Conservation (phyloP, 768 basidiomycete genomes). For the Kwoniella botswanensis region DNA sequence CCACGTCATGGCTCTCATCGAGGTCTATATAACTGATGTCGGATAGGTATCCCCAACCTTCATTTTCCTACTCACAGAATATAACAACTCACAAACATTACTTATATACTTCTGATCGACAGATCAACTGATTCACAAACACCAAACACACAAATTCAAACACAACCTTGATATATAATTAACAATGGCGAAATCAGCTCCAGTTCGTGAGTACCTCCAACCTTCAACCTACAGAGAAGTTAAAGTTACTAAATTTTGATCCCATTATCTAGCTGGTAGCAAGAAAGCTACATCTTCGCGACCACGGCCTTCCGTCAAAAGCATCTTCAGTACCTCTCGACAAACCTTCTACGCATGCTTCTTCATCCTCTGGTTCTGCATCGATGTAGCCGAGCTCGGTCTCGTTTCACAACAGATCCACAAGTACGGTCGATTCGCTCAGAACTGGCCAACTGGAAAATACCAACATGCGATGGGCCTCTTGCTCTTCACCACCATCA, state of each 20-base stretch:
- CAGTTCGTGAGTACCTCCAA: background rate
- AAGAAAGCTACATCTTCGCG: background rate
- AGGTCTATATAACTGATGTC: background rate
- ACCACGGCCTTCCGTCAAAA: constrained; percentile 16
- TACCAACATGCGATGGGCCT: constrained; percentile 41
- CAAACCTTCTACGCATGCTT: constrained; percentile 37
- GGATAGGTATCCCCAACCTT: background rate
- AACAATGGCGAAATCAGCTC: constrained; percentile 14
- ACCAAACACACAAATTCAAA: background rate
- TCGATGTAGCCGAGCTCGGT: constrained; percentile 39
- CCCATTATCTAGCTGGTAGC: constrained; percentile 3
- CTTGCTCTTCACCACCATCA: constrained; percentile 38
- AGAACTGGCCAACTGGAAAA: constrained; percentile 31
- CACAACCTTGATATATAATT: background rate
- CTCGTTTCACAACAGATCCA: constrained; percentile 47
- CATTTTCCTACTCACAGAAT: background rate
- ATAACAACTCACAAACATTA: background rate
- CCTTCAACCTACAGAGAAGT: background rate
- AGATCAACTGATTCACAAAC: background rate
- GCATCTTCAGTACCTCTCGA: constrained; percentile 34
- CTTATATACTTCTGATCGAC: no score
- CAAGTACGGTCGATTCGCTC: constrained; percentile 28
- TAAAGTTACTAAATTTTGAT: background rate
- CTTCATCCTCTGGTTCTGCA: constrained; percentile 42
- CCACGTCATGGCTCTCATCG: background rate